Conservation (phyloP, 2,329 filamentous ascomycete species). For the Pyricularia pennisetigena region DNA sequence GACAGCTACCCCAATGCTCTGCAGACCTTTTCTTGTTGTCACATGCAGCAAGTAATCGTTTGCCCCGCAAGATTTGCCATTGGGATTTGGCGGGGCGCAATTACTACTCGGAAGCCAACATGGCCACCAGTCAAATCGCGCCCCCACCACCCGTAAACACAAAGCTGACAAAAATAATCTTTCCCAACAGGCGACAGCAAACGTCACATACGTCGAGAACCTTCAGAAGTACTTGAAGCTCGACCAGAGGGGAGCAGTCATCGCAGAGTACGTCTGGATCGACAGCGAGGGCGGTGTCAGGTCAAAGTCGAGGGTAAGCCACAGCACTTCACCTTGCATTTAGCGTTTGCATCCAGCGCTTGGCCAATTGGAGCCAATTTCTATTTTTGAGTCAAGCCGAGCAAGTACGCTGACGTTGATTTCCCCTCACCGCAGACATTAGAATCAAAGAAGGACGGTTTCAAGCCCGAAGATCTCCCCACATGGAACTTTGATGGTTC, state of each 20-base stretch:
- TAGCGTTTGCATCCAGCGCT: too few relatives aligned
- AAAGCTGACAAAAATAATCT: neutral
- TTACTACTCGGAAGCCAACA: neutral
- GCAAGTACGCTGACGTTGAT: neutral
- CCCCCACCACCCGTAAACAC: neutral
- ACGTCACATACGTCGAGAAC: neutral
- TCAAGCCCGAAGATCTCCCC: conserved; percentile 45
- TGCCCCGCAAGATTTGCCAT: neutral
- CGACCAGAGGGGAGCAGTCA: conserved; percentile 78
- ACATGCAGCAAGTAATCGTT: neutral
- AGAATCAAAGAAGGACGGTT: conserved; percentile 11
- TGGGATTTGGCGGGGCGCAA: neutral
- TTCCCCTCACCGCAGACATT: neutral
- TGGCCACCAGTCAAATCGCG: neutral
- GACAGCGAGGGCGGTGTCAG: conserved; percentile 74
- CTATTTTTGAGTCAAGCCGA: neutral
- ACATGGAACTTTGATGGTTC: conserved; percentile 76
- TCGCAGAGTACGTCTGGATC: conserved; percentile 72
- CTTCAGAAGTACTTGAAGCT: conserved; percentile 71
- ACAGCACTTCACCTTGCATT: neutral
- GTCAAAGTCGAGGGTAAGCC: conserved; percentile 88
- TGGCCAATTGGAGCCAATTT: neutral
- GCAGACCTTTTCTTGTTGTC: neutral
- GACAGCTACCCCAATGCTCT: neutral
- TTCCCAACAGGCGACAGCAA: neutral